A percentile compares a stretch with the other conserved stretches of the same genome.
Evolutionary conservation across 352 stramenopile species (phyloP).

Genomic region (Peronosclerospora sorghi): DNA sequence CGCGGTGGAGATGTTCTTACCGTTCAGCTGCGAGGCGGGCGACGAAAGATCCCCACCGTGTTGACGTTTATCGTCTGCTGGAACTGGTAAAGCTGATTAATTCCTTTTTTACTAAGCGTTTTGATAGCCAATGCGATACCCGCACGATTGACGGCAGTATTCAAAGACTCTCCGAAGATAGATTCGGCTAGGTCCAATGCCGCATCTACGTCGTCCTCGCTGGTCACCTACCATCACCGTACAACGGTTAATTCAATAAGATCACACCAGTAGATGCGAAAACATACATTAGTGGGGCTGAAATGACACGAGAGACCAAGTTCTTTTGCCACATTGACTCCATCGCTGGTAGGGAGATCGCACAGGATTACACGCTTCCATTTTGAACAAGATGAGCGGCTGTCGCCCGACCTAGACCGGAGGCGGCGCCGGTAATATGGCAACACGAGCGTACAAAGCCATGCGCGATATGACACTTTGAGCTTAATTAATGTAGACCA

Average conservation of each 20-base stretch:
- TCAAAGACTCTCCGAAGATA: conserved; percentile 87
- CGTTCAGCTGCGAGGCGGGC: no score
- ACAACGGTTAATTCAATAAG: background rate
- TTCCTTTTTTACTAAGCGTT: conserved; percentile 86
- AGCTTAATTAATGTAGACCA: conserved; percentile 10
- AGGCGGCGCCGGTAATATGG: conserved; percentile 90
- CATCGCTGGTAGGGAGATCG: conserved; percentile 83
- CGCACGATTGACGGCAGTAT: conserved; percentile 92
- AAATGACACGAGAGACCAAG: conserved; percentile 76
- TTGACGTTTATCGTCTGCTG: conserved; percentile 94
- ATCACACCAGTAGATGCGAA: background rate
- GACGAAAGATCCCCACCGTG: no score
- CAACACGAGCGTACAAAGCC: conserved; percentile 47
- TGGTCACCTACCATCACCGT: conserved; percentile 71
- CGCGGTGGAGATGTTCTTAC: no score
- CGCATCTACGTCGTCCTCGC: conserved; percentile 77
- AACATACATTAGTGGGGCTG: conserved; percentile 53
- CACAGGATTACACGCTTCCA: conserved; percentile 87
- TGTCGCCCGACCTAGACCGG: conserved; percentile 88
- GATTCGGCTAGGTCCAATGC: conserved; percentile 88
- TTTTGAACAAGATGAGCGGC: conserved; percentile 83
- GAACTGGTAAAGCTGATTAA: conserved; percentile 90
- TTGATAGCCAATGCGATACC: conserved; percentile 90
- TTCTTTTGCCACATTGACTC: conserved; percentile 61
- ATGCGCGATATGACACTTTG: conserved; percentile 19